A percentile compares a stretch with the other conserved stretches of the same genome.
Evolutionary conservation across 2,329 filamentous ascomycete species (phyloP).

Genomic region (Colletotrichum eleusines): DNA sequence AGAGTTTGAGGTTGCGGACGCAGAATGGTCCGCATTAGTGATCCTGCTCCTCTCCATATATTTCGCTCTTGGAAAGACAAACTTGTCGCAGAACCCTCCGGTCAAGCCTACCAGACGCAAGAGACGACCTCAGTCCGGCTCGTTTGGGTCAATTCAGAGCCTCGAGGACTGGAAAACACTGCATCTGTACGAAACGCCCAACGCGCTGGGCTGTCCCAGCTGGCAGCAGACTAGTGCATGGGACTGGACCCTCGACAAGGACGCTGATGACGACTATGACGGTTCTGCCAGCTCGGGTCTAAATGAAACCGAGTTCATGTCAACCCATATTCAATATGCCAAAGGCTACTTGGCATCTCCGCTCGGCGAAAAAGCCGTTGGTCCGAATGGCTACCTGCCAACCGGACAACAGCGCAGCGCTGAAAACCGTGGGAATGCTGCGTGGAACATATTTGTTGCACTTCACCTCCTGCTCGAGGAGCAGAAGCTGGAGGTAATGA

Average conservation of each 20-base stretch:
- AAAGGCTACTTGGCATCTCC: slow-evolving; percentile 73
- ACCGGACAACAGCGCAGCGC: slow-evolving; percentile 66
- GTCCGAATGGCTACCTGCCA: slow-evolving; percentile 72
- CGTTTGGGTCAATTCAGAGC: slow-evolving; percentile 52
- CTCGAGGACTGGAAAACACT: slow-evolving; percentile 62
- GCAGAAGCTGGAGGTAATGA: slow-evolving; percentile 79
- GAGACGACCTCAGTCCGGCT: slow-evolving; percentile 51
- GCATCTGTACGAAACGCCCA: slow-evolving; percentile 59
- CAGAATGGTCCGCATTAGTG: slow-evolving; percentile 78
- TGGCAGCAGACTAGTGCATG: slow-evolving; percentile 75
- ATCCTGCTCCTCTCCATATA: slow-evolving; percentile 74
- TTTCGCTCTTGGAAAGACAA: slow-evolving; percentile 65
- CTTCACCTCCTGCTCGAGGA: slow-evolving; percentile 93
- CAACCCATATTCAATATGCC: slow-evolving; percentile 68
- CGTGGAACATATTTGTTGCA: slow-evolving; percentile 77
- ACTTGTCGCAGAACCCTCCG: slow-evolving; percentile 44
- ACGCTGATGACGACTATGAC: slow-evolving; percentile 52
- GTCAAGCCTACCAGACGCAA: slow-evolving; percentile 45
- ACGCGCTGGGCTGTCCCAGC: slow-evolving; percentile 61
- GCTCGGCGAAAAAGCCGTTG: slow-evolving; percentile 67
- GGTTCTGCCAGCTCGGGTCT: slow-evolving; percentile 46
- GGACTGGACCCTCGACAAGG: slow-evolving; percentile 77
- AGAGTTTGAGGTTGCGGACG: slow-evolving; percentile 60
- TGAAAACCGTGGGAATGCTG: slow-evolving; percentile 69
- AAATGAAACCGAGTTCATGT: slow-evolving; percentile 57